Base-by-base conservation (phyloP, 306 rosid species). In the Senna tora region DNA sequence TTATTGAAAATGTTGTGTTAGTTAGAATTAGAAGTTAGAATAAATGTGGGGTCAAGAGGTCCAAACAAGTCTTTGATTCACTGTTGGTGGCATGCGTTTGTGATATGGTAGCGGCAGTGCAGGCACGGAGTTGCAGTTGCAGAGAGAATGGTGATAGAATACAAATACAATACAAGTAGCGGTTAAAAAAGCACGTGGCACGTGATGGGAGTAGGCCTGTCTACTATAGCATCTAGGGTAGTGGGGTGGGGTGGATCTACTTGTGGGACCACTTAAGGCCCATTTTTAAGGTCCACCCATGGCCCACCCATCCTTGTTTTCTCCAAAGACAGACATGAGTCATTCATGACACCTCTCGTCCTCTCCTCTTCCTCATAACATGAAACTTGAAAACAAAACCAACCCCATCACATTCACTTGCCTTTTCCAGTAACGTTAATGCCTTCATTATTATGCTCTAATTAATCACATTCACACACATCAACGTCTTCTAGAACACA, bases 161-260 rank as follows among this genome's bases (percentile, higher is more conserved):
- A 39, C 56, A 25, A 38, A 42, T 59, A 9, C 60, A 74, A 42
- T 59, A 9, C 60, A 74, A 43, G 75, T 47, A 5, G 25, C 14
- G 20, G 70, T 72, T 74, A 46, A 72, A 38, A 38, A 12, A 34
- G 32, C 76, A 81, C 82, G 79, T 81, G 76, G 55, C 60, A 54
- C 25, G 55, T 42, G 39, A 39, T 11, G 68, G 14, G 16, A 25
- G 11, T 15, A 41, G 72, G 57, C 45, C 22, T 59, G 32, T 6
- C 4, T 43, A 10, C 2, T 59, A 49, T 45, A 46, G 52, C 21
- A 0, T 7, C 7, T 15, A 50, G 14, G 22, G 53, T 13, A 21
- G 54, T 10, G 59, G 38, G 13, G 21, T 0, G 58, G 38, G 69
- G 2, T 76, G 64, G 74, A 56, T 53, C 39, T 65, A 71, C 61